phyloP scores from a whole-genome alignment of 441 rosid species.

The Adansonia gregorii region DNA sequence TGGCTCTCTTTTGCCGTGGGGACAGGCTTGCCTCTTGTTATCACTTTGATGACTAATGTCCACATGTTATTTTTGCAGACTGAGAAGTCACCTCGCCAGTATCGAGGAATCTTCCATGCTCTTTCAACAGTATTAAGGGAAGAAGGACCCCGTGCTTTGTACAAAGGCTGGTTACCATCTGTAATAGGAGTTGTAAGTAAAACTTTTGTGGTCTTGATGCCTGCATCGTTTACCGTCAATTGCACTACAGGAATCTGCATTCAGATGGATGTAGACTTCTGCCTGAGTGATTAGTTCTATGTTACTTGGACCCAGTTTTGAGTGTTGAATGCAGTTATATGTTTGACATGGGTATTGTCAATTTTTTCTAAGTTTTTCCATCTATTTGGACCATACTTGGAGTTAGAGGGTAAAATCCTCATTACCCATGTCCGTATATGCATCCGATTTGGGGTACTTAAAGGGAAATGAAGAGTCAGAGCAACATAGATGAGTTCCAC shows the following conservation, averaged over 20 bases:
- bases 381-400: too few relatives aligned
- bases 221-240: neutral
- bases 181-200: slow-evolving; percentile 76
- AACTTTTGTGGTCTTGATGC: neutral
- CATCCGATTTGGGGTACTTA: too few relatives aligned
- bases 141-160: slow-evolving; percentile 77
- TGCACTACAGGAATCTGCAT: neutral
- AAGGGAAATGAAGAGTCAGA: too few relatives aligned
- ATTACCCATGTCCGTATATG: too few relatives aligned
- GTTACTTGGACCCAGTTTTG: too few relatives aligned
- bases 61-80: slow-evolving; percentile 50
- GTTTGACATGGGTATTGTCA: too few relatives aligned
- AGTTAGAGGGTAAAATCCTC: too few relatives aligned
- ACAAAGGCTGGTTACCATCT: slow-evolving; percentile 83
- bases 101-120: slow-evolving; percentile 74
- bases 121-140: slow-evolving; percentile 62
- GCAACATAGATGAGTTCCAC: neutral
- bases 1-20: neutral
- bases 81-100: slow-evolving; percentile 63
- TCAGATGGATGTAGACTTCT: slow-evolving; percentile 9
- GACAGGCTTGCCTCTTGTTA: slow-evolving; percentile 25
- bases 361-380: too few relatives aligned
- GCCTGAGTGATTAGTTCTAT: slow-evolving; percentile 8
- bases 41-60: slow-evolving; percentile 14
- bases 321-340: too few relatives aligned